phyloP scores from a whole-genome alignment of 1,284 basidiomycete species.

The Rhodotorula sp. region DNA sequence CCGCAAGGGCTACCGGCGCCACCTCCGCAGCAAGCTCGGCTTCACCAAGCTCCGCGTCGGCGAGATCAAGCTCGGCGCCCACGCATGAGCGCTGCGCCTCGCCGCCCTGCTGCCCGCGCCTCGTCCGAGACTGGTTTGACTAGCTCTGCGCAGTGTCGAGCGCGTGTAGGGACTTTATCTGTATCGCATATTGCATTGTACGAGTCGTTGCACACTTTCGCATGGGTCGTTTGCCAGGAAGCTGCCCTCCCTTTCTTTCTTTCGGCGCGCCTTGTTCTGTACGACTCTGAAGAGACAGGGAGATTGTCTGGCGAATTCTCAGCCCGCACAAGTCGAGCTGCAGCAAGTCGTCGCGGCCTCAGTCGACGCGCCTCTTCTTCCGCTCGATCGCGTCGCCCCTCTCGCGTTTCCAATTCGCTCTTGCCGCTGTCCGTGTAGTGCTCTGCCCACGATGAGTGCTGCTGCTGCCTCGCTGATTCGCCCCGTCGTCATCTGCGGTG shows the following conservation, averaged over 20 bases:
- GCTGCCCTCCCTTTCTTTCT: too few species aligned
- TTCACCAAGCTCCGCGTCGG: conserved; percentile 67
- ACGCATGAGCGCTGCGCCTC: neutral
- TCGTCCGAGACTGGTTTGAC: neutral
- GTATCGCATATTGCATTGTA: conserved; percentile 2
- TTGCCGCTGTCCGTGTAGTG: neutral
- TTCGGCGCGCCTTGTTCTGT: too few species aligned
- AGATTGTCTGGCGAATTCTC: too few species aligned
- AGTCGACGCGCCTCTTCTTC: neutral
- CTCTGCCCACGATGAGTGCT: neutral
- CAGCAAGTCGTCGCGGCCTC: too few species aligned
- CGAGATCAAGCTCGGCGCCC: conserved; percentile 54
- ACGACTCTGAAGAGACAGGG: too few species aligned
- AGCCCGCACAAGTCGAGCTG: too few species aligned
- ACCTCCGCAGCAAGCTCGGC: conserved; percentile 39
- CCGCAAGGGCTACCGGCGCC: conserved; percentile 80
- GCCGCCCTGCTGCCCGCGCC: neutral
- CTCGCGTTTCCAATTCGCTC: too few species aligned
- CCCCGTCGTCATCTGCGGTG: conserved; percentile 41
- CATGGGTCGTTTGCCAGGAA: too few species aligned
- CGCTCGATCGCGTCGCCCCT: neutral
- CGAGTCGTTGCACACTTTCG: neutral
- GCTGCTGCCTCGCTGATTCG: conserved; percentile 16
- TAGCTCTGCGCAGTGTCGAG: neutral
- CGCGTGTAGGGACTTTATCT: neutral